Evolutionary conservation across 2,329 filamentous ascomycete species (phyloP).

Genomic region (Pezicula rhizophila): DNA sequence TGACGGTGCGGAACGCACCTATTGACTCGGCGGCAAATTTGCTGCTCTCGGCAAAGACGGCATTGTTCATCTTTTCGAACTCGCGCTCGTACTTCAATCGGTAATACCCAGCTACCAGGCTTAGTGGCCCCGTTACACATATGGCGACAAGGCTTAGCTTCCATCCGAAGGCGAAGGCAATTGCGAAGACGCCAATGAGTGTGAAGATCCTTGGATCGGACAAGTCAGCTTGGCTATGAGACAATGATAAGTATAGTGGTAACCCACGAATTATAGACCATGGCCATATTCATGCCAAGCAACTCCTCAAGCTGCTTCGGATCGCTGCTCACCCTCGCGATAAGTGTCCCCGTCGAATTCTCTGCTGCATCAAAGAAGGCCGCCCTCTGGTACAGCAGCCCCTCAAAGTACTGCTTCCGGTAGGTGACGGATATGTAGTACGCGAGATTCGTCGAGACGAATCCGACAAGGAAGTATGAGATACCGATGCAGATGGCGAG

Average conservation of each 20-base stretch:
- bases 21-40: slow-evolving; percentile 57
- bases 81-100: slow-evolving; percentile 44
- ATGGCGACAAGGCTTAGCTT: slow-evolving; percentile 64
- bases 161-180: slow-evolving; percentile 68
- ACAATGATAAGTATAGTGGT: too few species aligned
- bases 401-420: slow-evolving; percentile 36
- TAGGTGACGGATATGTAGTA: slow-evolving; percentile 27
- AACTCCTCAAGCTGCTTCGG: slow-evolving; percentile 42
- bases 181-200: slow-evolving; percentile 58
- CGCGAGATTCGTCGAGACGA: slow-evolving; percentile 16
- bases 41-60: slow-evolving; percentile 52
- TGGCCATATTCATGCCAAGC: slow-evolving; percentile 39
- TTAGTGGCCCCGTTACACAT: slow-evolving; percentile 47
- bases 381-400: slow-evolving; percentile 33
- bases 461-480: too few species aligned
- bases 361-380: slow-evolving; percentile 34
- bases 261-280: too few species aligned
- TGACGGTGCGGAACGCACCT: slow-evolving; percentile 53
- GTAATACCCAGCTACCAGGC: slow-evolving; percentile 39
- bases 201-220: too few species aligned
- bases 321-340: slow-evolving; percentile 37
- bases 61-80: slow-evolving; percentile 48
- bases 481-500: slow-evolving; percentile 34
- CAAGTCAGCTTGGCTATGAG: too few species aligned
- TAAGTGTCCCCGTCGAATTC: slow-evolving; percentile 39